phyloP scores from a whole-genome alignment of 2,329 filamentous ascomycete species.

The Simplicillium aogashimaense region DNA sequence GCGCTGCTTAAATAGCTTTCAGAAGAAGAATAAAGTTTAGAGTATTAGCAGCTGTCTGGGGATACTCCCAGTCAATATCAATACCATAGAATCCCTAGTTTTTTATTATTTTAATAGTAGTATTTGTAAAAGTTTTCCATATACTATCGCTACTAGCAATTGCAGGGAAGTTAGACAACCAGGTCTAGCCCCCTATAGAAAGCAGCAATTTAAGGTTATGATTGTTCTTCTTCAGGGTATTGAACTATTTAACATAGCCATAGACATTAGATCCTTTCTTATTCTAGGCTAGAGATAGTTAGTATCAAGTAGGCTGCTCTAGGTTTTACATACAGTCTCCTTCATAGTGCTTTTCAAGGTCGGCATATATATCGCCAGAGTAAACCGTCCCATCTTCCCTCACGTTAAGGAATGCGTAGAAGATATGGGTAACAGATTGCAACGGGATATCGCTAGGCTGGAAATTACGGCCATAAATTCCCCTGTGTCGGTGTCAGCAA shows the following conservation, averaged over 20 bases:
- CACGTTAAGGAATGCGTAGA: slow-evolving; percentile 77
- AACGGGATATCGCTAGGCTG: slow-evolving; percentile 61
- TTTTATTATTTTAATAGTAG: slow-evolving; percentile 58
- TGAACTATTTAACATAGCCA: slow-evolving; percentile 73
- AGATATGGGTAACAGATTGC: slow-evolving; percentile 62
- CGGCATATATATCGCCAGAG: slow-evolving; percentile 60
- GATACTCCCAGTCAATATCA: slow-evolving; percentile 31
- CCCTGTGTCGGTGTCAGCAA: slow-evolving; percentile 28
- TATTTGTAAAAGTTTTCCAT: slow-evolving; percentile 57
- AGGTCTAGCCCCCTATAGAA: slow-evolving; percentile 80
- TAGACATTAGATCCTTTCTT: slow-evolving; percentile 63
- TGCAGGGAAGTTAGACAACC: slow-evolving; percentile 63
- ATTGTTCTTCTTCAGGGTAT: slow-evolving; percentile 65
- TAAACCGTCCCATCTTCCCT: slow-evolving; percentile 60
- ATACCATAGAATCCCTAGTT: slow-evolving; percentile 56
- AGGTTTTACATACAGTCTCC: slow-evolving; percentile 43
- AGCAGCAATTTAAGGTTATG: slow-evolving; percentile 69
- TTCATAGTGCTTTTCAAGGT: slow-evolving; percentile 63
- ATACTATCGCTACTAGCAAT: slow-evolving; percentile 54
- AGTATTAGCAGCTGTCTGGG: slow-evolving; percentile 25
- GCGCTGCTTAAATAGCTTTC: slow-evolving; percentile 30
- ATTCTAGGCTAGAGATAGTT: slow-evolving; percentile 38
- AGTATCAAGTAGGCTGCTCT: neutral
- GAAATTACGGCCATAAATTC: slow-evolving; percentile 67
- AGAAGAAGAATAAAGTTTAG: slow-evolving; percentile 34